Conservation (phyloP, 768 basidiomycete species). For the Boletus sp. region DNA sequence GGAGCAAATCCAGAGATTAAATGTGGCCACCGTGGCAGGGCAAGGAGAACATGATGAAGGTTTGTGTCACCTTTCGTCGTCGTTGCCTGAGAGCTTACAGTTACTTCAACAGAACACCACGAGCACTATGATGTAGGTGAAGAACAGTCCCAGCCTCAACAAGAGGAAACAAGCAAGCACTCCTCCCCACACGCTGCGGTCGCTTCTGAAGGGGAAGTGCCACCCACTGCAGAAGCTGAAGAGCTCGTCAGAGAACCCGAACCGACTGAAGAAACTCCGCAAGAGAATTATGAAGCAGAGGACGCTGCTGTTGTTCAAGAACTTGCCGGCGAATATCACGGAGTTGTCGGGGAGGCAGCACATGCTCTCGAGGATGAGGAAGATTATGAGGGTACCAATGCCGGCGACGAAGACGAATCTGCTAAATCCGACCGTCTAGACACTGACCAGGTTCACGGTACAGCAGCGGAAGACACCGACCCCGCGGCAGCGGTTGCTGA, state of each 20-base stretch:
- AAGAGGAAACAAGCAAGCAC: neutral
- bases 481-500: constrained; percentile 2
- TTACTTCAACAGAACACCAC: constrained; percentile 10
- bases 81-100: neutral
- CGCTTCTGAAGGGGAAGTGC: constrained; percentile 1
- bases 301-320: constrained; percentile 7
- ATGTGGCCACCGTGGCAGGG: constrained; percentile 18
- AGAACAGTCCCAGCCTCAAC: constrained; percentile 3
- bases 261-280: constrained; percentile 2
- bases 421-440: constrained; percentile 21
- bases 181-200: neutral
- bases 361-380: constrained; percentile 22
- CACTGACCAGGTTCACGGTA: constrained; percentile 29
- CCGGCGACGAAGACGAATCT: constrained; percentile 18
- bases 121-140: constrained; percentile 10
- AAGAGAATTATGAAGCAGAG: constrained; percentile 7
- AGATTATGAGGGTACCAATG: constrained; percentile 17
- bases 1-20: constrained; percentile 47
- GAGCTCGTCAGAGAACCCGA: constrained; percentile 7
- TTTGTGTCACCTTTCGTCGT: neutral
- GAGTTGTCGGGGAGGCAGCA: constrained; percentile 11
- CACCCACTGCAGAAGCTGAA: neutral
- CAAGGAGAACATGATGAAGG: constrained; percentile 23
- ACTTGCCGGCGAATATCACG: constrained; percentile 14
- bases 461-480: constrained; percentile 22